Conservation (phyloP, 2,329 filamentous ascomycete genomes). For the Ophiostoma tasmaniense region DNA sequence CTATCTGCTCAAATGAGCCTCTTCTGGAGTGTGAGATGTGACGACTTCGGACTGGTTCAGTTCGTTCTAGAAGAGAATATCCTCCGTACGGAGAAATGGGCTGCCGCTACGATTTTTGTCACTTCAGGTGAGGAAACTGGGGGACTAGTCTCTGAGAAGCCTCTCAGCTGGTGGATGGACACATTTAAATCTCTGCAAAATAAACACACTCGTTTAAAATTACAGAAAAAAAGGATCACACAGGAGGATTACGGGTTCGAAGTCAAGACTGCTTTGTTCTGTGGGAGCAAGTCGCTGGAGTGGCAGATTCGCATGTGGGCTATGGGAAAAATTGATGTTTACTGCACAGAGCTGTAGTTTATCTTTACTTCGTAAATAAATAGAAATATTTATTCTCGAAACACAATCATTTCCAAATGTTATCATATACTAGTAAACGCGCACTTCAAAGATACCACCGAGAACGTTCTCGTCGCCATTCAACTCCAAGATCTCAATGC, state of each 20-base stretch:
- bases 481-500: constrained; percentile 23
- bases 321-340: constrained; percentile 6
- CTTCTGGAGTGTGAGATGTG: not conserved
- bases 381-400: too few species aligned
- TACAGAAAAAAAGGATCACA: not conserved
- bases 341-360: constrained; percentile 11
- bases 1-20: not conserved
- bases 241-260: not conserved
- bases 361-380: not conserved
- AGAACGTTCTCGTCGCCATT: constrained; percentile 21
- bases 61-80: not conserved
- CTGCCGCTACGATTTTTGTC: not conserved
- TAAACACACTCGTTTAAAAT: not conserved
- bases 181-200: not conserved
- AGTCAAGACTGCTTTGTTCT: constrained; percentile 15
- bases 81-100: not conserved
- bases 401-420: too few species aligned
- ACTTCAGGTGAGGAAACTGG: not conserved
- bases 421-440: constrained; percentile 2
- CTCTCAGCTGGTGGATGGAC: not conserved
- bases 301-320: constrained; percentile 25
- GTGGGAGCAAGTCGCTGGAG: constrained; percentile 23
- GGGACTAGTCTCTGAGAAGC: not conserved
- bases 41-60: not conserved
- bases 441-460: constrained; percentile 24